These are phyloP conservation scores for Colletotrichum lupini DNA, from an alignment of 2,329 filamentous ascomycete genomes.

Conservation along the genomic window DNA sequence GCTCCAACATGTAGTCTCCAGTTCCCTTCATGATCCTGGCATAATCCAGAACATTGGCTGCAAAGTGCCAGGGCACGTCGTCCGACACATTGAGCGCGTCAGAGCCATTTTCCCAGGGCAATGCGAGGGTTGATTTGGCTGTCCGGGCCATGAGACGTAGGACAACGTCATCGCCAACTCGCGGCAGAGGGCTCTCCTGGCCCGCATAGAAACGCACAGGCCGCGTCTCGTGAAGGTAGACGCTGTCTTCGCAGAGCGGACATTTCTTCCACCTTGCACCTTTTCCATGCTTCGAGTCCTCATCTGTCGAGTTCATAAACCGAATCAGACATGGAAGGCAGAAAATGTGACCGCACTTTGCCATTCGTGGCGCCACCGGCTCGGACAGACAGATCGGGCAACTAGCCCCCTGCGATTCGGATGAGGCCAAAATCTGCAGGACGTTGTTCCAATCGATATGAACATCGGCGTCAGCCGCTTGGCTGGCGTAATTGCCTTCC, in stretches of 20 bases:
- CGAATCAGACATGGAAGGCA: constrained; percentile 93
- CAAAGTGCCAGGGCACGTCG: constrained; percentile 94
- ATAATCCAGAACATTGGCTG: constrained; percentile 93
- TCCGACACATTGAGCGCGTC: constrained; percentile 76
- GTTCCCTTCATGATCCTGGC: constrained; percentile 95
- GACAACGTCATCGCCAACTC: constrained; percentile 89
- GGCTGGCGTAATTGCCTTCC: constrained; percentile 79
- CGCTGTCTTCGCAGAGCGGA: constrained; percentile 91
- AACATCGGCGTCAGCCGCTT: constrained; percentile 87
- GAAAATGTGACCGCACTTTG: constrained; percentile 96
- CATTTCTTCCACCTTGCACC: constrained; percentile 91
- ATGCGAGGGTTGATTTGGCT: constrained; percentile 83
- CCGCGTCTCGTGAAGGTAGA: constrained; percentile 91
- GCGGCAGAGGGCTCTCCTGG: constrained; percentile 83
- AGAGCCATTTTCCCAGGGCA: constrained; percentile 82
- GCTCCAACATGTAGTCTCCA: constrained; percentile 83
- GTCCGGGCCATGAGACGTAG: constrained; percentile 86
- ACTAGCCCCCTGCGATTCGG: constrained; percentile 86
- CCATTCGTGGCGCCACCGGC: constrained; percentile 95
- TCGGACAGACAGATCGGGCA: constrained; percentile 96
- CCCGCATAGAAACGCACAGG: constrained; percentile 93
- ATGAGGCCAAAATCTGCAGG: constrained; percentile 89
- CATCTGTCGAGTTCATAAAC: constrained; percentile 90
- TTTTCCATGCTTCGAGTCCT: constrained; percentile 75
- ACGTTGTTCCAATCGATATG: constrained; percentile 92